Evolutionary conservation across 2,329 filamentous ascomycete species (phyloP).

Genomic region (Exophiala xenobiotica): DNA sequence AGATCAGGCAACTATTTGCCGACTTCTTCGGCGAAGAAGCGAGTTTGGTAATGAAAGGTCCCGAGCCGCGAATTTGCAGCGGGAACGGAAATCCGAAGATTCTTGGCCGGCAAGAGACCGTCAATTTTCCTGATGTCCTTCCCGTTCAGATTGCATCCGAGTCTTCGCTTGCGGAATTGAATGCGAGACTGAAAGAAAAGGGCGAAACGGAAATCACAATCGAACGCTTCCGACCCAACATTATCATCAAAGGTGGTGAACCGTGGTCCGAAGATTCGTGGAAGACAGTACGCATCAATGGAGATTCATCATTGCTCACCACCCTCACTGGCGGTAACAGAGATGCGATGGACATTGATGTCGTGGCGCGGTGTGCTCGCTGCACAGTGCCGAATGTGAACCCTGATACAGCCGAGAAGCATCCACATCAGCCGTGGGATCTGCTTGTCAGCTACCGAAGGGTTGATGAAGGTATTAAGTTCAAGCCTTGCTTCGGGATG

Average conservation of each 20-base stretch:
- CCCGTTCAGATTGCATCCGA: constrained; percentile 57
- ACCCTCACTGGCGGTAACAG: constrained; percentile 13
- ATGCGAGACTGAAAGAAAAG: constrained; percentile 47
- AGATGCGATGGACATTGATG: constrained; percentile 50
- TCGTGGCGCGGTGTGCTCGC: constrained; percentile 59
- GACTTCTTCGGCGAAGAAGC: constrained; percentile 54
- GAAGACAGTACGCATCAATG: constrained; percentile 56
- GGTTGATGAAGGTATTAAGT: constrained; percentile 61
- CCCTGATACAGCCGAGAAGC: constrained; percentile 59
- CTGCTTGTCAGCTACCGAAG: constrained; percentile 60
- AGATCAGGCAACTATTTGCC: constrained; percentile 55
- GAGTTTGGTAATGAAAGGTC: constrained; percentile 62
- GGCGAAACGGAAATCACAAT: constrained; percentile 54
- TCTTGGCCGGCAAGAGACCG: constrained; percentile 55
- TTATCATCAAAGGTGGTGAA: constrained; percentile 55
- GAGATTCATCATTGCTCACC: constrained; percentile 22
- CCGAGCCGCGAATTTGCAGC: constrained; percentile 53
- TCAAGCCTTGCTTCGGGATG: constrained; percentile 68
- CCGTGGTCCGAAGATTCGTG: constrained; percentile 65
- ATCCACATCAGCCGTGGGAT: constrained; percentile 62
- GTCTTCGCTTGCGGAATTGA: constrained; percentile 58
- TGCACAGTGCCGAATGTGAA: constrained; percentile 67
- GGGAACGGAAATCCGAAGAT: constrained; percentile 56
- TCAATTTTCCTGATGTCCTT: constrained; percentile 62
- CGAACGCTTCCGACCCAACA: constrained; percentile 64